These are phyloP conservation scores for Euryodendron excelsum DNA, from an alignment of 148 eudicot genomes.

Conservation along the genomic window DNA sequence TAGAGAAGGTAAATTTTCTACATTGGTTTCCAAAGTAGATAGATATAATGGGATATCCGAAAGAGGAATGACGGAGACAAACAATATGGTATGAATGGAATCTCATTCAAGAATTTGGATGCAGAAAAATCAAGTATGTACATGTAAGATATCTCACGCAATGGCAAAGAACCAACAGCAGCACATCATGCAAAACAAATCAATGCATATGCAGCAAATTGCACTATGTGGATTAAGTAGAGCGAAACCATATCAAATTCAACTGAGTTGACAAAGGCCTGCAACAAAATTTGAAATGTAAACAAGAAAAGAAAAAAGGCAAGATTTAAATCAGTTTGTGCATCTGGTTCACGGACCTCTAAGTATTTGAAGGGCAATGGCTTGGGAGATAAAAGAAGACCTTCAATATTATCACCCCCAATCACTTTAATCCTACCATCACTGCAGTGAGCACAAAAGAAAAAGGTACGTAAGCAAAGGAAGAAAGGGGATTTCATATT, in stretches of 20 bases:
- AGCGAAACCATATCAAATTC: neutral
- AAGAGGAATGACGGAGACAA: neutral
- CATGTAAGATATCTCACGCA: neutral
- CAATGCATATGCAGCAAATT: neutral
- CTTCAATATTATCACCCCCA: conserved; percentile 85
- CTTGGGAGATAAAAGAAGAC: conserved; percentile 76
- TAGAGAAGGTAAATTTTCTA: neutral
- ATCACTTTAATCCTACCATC: conserved; percentile 95
- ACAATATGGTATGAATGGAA: neutral
- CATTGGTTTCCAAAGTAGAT: neutral
- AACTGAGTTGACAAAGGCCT: neutral
- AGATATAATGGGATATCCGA: neutral
- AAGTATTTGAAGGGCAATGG: conserved; percentile 66
- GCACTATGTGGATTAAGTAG: neutral
- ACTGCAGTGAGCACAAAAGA: conserved; percentile 41
- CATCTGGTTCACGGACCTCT: conserved; percentile 52
- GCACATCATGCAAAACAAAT: neutral
- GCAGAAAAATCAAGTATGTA: neutral
- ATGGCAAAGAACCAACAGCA: neutral
- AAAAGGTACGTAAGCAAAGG: conserved; percentile 1
- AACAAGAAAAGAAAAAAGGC: neutral
- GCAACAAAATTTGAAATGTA: neutral
- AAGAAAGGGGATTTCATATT: neutral
- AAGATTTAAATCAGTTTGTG: conserved; percentile 1
- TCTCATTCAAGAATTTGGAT: neutral